phyloP scores from a whole-genome alignment of 1,139 yeast species.

The Yamadazyma atlantica region DNA sequence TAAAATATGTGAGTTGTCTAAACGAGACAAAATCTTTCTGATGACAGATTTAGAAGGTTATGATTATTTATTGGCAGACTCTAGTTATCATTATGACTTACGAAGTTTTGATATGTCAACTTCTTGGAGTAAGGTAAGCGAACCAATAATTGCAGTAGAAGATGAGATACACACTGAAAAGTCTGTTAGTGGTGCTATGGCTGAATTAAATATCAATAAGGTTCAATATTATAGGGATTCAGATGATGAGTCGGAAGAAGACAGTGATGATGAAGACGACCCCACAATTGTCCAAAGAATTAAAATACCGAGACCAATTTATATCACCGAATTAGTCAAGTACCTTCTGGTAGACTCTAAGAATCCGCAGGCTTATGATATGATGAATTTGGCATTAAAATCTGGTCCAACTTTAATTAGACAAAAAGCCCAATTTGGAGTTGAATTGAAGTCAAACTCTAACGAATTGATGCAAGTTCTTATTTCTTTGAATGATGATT shows the following conservation, averaged over 20 bases:
- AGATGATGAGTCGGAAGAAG: conserved; percentile 25
- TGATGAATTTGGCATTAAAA: conserved; percentile 48
- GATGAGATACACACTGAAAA: conserved; percentile 8
- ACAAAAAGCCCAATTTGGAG: conserved; percentile 50
- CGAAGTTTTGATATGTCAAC: conserved; percentile 3
- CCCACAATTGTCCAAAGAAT: conserved; percentile 39
- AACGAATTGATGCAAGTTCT: conserved; percentile 45
- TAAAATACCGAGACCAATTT: conserved; percentile 53
- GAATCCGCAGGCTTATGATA: conserved; percentile 49
- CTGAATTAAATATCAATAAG: not conserved
- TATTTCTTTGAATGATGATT: conserved; percentile 50
- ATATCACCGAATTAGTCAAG: conserved; percentile 59
- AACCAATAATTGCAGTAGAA: conserved; percentile 9
- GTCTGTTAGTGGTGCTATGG: conserved; percentile 3
- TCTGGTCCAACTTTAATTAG: conserved; percentile 56
- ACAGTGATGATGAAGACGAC: conserved; percentile 56
- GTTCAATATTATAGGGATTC: conserved; percentile 13
- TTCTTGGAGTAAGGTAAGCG: conserved; percentile 18
- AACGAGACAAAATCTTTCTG: conserved; percentile 34
- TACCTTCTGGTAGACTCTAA: conserved; percentile 46
- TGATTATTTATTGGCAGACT: conserved; percentile 8
- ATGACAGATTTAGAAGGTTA: conserved; percentile 12
- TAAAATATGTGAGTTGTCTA: conserved; percentile 35
- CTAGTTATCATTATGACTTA: conserved; percentile 1
- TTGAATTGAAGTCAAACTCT: conserved; percentile 54